Conservation (phyloP, 2,329 filamentous ascomycete species). For the Dendryphion nanum region DNA sequence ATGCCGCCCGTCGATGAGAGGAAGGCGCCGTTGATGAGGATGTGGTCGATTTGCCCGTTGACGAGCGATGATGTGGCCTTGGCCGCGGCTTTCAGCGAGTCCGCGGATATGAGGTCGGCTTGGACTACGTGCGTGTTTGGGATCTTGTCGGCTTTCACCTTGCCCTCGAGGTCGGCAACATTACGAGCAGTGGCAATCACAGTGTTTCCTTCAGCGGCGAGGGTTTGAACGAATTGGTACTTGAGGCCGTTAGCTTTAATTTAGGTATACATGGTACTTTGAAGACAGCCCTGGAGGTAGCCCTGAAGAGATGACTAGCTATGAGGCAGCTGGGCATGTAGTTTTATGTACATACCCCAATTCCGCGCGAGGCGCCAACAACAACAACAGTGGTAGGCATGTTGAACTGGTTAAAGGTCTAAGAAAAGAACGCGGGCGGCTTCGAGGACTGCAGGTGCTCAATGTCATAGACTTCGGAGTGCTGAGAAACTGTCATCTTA, state of each 20-base stretch:
- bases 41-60: constrained; percentile 39
- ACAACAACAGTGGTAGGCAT: too few relatives aligned
- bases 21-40: constrained; percentile 42
- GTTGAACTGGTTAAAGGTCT: too few relatives aligned
- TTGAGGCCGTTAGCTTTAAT: background rate
- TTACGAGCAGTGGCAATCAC: constrained; percentile 39
- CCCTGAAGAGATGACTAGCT: too few relatives aligned
- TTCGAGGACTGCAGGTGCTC: too few relatives aligned
- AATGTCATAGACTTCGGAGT: too few relatives aligned
- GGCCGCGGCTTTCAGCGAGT: constrained; percentile 37
- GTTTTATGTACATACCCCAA: background rate
- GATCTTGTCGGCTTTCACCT: background rate
- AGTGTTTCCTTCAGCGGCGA: constrained; percentile 27
- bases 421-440: too few relatives aligned
- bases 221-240: constrained; percentile 30
- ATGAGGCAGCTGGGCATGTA: too few relatives aligned
- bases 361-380: background rate
- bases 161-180: background rate
- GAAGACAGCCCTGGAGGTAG: too few relatives aligned
- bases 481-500: too few relatives aligned
- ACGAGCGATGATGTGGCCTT: constrained; percentile 31
- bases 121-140: constrained; percentile 41
- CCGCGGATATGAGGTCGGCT: constrained; percentile 33
- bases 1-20: background rate
- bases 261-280: background rate